These are phyloP conservation scores for Pseudocercospora crystallina DNA, from an alignment of 2,329 filamentous ascomycete species.

Conservation along the genomic window DNA sequence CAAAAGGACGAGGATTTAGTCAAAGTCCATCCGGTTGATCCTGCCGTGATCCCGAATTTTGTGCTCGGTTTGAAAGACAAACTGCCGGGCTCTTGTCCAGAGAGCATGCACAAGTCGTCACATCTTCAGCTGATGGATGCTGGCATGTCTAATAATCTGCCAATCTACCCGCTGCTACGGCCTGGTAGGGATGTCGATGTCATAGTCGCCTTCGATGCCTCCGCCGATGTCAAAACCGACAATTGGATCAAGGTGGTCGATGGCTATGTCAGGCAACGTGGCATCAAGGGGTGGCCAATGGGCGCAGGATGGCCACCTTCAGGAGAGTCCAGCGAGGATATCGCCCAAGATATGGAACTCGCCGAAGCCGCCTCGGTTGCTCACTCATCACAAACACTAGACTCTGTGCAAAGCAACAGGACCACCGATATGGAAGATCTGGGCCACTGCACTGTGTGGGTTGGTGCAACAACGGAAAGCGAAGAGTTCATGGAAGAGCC, in stretches of 20 bases:
- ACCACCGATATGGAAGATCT: constrained; percentile 52
- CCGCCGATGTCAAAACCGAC: constrained; percentile 86
- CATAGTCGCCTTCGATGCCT: constrained; percentile 89
- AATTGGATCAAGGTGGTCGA: constrained; percentile 96
- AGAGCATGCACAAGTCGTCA: constrained; percentile 67
- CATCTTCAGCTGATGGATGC: constrained; percentile 80
- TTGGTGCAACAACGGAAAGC: constrained; percentile 74
- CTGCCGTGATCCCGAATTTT: constrained; percentile 87
- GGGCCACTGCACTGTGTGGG: constrained; percentile 92
- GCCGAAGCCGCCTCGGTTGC: constrained; percentile 44
- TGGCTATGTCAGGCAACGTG: constrained; percentile 85
- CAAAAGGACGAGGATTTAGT: constrained; percentile 79
- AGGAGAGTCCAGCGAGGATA: constrained; percentile 54
- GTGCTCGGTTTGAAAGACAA: constrained; percentile 75
- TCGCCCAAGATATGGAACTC: constrained; percentile 62
- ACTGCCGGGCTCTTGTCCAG: constrained; percentile 74
- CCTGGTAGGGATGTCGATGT: constrained; percentile 87
- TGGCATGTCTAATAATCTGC: constrained; percentile 97
- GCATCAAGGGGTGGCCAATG: constrained; percentile 90
- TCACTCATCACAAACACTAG: constrained; percentile 17
- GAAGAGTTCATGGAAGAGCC: constrained; percentile 30
- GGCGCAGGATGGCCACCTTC: constrained; percentile 87
- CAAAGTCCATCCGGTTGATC: constrained; percentile 93
- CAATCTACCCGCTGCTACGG: constrained; percentile 88
- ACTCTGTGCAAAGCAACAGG: constrained; percentile 20